phyloP scores from a whole-genome alignment of 2,329 filamentous ascomycete species.

The Monascus ruber region DNA sequence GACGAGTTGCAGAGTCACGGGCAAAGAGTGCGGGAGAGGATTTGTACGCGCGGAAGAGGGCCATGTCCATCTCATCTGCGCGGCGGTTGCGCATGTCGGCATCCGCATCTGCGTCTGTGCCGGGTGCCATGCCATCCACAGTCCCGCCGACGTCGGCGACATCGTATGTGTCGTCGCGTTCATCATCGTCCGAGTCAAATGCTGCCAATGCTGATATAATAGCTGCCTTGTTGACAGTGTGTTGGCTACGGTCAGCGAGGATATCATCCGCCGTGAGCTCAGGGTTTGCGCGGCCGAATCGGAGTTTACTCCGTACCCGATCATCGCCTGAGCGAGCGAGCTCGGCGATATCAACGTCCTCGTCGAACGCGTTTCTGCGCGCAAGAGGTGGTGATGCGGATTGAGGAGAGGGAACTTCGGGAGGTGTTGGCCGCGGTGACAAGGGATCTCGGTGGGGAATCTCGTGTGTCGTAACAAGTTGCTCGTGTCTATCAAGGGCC shows the following conservation, averaged over 20 bases:
- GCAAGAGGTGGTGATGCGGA: constrained; percentile 32
- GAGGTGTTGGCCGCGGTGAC: constrained; percentile 41
- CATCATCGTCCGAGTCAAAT: constrained; percentile 91
- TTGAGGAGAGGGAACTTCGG: constrained; percentile 17
- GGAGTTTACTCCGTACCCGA: constrained; percentile 45
- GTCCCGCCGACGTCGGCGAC: constrained; percentile 82
- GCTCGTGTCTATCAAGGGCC: constrained; percentile 51
- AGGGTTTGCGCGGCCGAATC: constrained; percentile 60
- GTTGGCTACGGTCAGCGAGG: constrained; percentile 49
- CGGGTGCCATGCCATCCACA: constrained; percentile 50
- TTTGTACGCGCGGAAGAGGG: constrained; percentile 62
- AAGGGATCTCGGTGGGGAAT: constrained; percentile 45
- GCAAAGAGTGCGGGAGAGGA: constrained; percentile 54
- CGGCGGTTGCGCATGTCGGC: constrained; percentile 37
- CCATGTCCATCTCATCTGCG: constrained; percentile 48
- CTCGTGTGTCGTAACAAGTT: constrained; percentile 27
- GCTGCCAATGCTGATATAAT: constrained; percentile 78
- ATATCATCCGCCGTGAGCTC: constrained; percentile 59
- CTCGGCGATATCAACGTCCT: constrained; percentile 61
- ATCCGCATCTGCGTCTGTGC: constrained; percentile 40
- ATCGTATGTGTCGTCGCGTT: constrained; percentile 95
- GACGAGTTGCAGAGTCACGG: constrained; percentile 58
- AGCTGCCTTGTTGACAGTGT: constrained; percentile 64
- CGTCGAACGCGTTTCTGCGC: constrained; percentile 65
- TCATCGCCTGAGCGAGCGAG: constrained; percentile 48